Base-by-base conservation (phyloP, 2,329 filamentous ascomycete species). In the Xylariomycetidae sp. region DNA sequence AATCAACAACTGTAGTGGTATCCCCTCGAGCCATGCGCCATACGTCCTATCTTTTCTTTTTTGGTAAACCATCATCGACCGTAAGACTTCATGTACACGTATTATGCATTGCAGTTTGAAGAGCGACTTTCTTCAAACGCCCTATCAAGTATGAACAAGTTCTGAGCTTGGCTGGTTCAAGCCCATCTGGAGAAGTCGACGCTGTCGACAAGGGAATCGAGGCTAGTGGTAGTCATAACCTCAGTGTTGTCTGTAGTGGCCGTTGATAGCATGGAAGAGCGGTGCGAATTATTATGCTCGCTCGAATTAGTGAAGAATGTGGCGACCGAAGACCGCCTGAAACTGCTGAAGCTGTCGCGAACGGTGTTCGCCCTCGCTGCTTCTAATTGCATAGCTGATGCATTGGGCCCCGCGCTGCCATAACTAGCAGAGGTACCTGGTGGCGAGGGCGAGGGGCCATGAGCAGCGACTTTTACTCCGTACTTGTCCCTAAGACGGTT, bases 401-500 rank as follows among this genome's bases (percentile, higher is more conserved):
- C 41, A 53, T 38, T 51, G 31, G 37, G 56, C 53, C 41, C 53
- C 54, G 37, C 52, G 49, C 25, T 57, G 25, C 46, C 40, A 48
- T 42, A 56, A 43, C 41, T 61, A 49, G 45, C 54, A 40, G 45
- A 56, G 34, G 53, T 63, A 47, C 48, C 46, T 1, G 52, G 51
- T 12, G 54, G 50, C 16, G 55, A 53, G 23, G 53, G 49, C 12
- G 45, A 34, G n/a, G 48, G 41, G 7, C 45, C 50, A 23, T 49
- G 44, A 26, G 40, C 34, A 17, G 22, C 46, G 13, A 38, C 30
- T 44, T 70, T 77, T 7, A 64, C 63, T 2, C 64, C 67, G 46
- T 82, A 72, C 38, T 74, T 77, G 38, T 94, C 86, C 17, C 88
- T 79, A 31, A 98, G 72, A 27, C 80, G 76, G 55, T 84, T 83